phyloP scores from a whole-genome alignment of 441 rosid genomes.

The Daphne laureola region DNA sequence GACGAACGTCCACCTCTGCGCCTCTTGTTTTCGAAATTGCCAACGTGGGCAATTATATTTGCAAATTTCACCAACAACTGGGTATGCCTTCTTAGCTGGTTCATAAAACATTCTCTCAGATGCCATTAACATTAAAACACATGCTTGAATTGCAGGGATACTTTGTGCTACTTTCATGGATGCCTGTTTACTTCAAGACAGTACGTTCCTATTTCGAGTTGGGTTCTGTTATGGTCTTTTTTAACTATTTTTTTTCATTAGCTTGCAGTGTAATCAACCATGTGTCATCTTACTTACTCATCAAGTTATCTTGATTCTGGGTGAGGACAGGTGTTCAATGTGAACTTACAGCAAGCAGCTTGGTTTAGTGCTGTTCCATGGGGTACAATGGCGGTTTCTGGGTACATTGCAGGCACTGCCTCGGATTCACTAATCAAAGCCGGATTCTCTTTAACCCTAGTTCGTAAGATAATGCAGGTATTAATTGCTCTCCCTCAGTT shows the following conservation, averaged over 20 bases:
- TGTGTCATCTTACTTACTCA: background rate
- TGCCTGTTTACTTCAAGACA: conserved; percentile 92
- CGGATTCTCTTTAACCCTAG: conserved; percentile 64
- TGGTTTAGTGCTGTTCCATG: conserved; percentile 99
- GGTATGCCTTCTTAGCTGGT: conserved; percentile 37
- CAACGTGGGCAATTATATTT: conserved; percentile 81
- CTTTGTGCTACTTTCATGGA: conserved; percentile 94
- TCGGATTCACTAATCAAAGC: conserved; percentile 64
- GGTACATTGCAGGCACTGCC: conserved; percentile 61
- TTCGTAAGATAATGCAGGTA: conserved; percentile 95
- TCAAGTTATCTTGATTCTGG: background rate
- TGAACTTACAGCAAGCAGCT: conserved; percentile 88
- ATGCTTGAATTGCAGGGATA: conserved; percentile 57
- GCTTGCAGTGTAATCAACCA: background rate
- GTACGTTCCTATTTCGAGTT: conserved; percentile 25
- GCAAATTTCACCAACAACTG: conserved; percentile 88
- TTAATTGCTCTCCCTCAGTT: background rate
- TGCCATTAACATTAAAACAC: background rate
- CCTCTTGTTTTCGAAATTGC: conserved; percentile 54
- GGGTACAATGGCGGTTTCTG: conserved; percentile 90
- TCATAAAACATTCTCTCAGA: background rate
- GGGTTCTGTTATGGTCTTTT: background rate
- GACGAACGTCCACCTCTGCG: conserved; percentile 44
- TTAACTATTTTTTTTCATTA: background rate
- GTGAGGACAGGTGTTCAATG: conserved; percentile 53